These are phyloP conservation scores for Triadica sebifera DNA, from an alignment of 345 rosid species.

Conservation along the genomic window DNA sequence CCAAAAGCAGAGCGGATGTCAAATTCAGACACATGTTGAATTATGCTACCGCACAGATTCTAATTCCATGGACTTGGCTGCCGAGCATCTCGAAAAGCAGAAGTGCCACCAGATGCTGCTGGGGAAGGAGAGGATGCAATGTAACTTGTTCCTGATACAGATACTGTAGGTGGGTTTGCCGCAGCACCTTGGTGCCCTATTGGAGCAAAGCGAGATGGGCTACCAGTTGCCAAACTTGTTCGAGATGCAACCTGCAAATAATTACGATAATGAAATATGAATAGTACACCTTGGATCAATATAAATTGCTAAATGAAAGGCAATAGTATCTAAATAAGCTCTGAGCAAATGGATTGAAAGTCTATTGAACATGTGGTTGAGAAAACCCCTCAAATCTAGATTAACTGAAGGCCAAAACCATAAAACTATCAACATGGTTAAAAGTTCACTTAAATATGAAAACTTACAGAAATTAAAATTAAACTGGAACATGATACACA, in stretches of 20 bases:
- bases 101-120: constrained; percentile 87
- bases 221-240: constrained; percentile 44
- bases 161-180: constrained; percentile 50
- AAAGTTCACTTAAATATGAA: too few relatives aligned
- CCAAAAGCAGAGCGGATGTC: background rate
- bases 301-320: too few relatives aligned
- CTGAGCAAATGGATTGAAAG: too few relatives aligned
- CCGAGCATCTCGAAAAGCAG: constrained; percentile 67
- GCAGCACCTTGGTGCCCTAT: constrained; percentile 43
- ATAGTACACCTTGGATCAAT: background rate
- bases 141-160: constrained; percentile 78
- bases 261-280: background rate
- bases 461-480: too few relatives aligned
- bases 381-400: background rate
- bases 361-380: too few relatives aligned
- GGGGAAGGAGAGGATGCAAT: constrained; percentile 86
- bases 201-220: constrained; percentile 75
- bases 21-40: background rate
- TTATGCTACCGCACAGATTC: constrained; percentile 1
- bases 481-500: too few relatives aligned
- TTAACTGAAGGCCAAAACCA: too few relatives aligned
- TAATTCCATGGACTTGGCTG: constrained; percentile 85
- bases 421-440: background rate
- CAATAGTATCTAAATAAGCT: background rate
- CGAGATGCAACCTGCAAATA: constrained; percentile 51